Base-by-base conservation (phyloP, 352 stramenopile species). In the Phytophthora melonis region DNA sequence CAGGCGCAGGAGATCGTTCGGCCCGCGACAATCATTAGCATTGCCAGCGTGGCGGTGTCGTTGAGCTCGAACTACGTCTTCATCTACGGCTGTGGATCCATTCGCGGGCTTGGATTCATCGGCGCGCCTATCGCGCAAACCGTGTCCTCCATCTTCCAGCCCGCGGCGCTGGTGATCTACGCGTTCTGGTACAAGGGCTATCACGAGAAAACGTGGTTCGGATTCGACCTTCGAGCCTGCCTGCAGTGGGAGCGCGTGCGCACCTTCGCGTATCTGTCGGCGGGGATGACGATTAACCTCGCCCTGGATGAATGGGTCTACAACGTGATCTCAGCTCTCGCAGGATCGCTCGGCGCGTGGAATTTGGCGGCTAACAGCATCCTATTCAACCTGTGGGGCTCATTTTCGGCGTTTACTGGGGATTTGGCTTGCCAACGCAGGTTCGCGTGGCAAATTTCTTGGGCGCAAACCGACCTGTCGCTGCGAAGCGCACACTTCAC, bases 361-460 rank as follows among this genome's bases (percentile, higher is more conserved):
- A 84, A 92, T 39, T 62, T 96, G 9, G 88, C 89, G 1, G 89
- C 87, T 19, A 94, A 94, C 80, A 92, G 83, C 65, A 89, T 96
- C 45, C 76, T 96, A 45, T 94, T 91, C 69, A 93, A 90, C 65
- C 75, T 96, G 36, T 96, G 89, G 87, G 87, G 86, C 82, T 96
- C 49, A 84, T 96, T 66, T 96, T 92, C 45, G 88, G 80, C 13
- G 68, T 96, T n/a, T 95, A 92, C 63, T 95, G 89, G 89, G 89
- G 89, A 63, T 93, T 95, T 73, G 89, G 86, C 16, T 75, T 93
- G 19, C 86, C 89, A 6, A 93, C 84, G 6, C 89, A 95, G 79
- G 89, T 95, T 64, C 86, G 87, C 14, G 74, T 77, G 0, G 89
- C 89, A 47, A 95, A 94, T 56, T 94, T 91, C 41, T 74, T 95